Evolutionary conservation across 352 stramenopile genomes (phyloP).

Genomic region (Stephanocyclus meneghinianus): DNA sequence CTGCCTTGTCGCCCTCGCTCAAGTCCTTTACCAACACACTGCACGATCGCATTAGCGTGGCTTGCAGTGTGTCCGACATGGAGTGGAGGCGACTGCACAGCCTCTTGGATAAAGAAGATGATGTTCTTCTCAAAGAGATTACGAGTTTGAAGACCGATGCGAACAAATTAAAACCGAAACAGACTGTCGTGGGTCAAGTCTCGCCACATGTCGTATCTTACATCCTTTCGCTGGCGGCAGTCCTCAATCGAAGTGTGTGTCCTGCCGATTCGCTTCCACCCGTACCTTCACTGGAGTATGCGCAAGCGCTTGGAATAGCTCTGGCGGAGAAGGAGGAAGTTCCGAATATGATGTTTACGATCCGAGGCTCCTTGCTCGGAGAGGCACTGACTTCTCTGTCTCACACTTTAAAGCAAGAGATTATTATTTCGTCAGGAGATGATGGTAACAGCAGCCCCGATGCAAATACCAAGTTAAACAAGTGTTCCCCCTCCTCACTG

Average conservation of each 20-base stretch:
- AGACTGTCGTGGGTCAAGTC: constrained; percentile 55
- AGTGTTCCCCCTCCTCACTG: constrained; percentile 56
- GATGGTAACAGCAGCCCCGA: constrained; percentile 17
- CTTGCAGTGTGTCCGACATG: constrained; percentile 50
- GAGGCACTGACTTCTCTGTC: constrained; percentile 47
- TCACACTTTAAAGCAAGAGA: constrained; percentile 29
- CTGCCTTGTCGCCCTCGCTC: constrained; percentile 37
- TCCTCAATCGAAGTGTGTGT: constrained; percentile 76
- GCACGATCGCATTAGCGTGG: constrained; percentile 44
- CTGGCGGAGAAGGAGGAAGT: constrained; percentile 36
- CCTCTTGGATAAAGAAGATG: constrained; percentile 35
- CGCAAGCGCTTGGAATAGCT: constrained; percentile 60
- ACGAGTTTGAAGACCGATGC: constrained; percentile 8
- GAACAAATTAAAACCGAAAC: constrained; percentile 24
- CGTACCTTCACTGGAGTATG: constrained; percentile 68
- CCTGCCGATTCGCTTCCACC: constrained; percentile 76
- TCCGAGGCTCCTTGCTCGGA: constrained; percentile 58
- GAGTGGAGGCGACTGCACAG: constrained; percentile 68
- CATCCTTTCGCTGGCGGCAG: constrained; percentile 58
- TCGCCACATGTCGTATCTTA: constrained; percentile 71
- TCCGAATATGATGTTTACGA: constrained; percentile 64
- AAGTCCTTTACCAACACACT: constrained; percentile 44
- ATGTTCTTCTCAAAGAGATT: constrained; percentile 46
- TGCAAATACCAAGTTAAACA: constrained; percentile 28
- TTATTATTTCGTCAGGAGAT: constrained; percentile 12